Base-by-base conservation (phyloP, 2,329 filamentous ascomycete species). In the Neofusicoccum laricinum region DNA sequence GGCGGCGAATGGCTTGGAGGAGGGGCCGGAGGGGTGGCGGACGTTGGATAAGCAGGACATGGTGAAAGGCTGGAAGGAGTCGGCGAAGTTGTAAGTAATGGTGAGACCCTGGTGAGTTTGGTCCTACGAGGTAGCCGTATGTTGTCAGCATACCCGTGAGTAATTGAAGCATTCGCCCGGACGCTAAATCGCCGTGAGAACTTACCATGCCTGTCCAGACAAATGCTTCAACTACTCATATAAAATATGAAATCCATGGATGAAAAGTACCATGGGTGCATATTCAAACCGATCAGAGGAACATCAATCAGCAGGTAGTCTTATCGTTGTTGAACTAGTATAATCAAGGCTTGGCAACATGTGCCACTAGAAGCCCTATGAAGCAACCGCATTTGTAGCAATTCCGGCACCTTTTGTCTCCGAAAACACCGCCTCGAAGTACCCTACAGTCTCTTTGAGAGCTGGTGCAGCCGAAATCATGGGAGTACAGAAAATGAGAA, bases 11-110 rank as follows among this genome's bases (percentile, higher is more conserved):
- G 72, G 70, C 2, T 50, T 73, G 2, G 70, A 71, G 49, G 71
- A 74, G 57, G 72, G 72, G 25, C 68, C 67, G 0, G 40, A 65
- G 1, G 71, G 72, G 10, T 72, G 71, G 70, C 67, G 72, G 58
- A 68, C 67, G 32, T 48, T 73, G 51, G 69, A 70, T 5, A 72
- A 69, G 63, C 72, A 73, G 63, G 65, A 25, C 12, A 63, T 71
- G 66, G 67, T 64, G 30, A 69, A 67, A 1, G 68, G 67, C 6
- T 61, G 64, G 19, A 62, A 66, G 40, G 70, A 67, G 40, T 25
- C 30, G 3, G n/a, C 71, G 69, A 70, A 68, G 49, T 10, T 53
- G 15, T 53, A 36, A 63, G 4, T 21, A 7, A 19, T 38, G 21
- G 21, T 5, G 8, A 30, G 25, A 30, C 25, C 25, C 25, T 30